Evolutionary conservation across 106 monocot species (phyloP), one percentile per base, ranked within the genome.

Genomic region (Dendrobium officinale): DNA sequence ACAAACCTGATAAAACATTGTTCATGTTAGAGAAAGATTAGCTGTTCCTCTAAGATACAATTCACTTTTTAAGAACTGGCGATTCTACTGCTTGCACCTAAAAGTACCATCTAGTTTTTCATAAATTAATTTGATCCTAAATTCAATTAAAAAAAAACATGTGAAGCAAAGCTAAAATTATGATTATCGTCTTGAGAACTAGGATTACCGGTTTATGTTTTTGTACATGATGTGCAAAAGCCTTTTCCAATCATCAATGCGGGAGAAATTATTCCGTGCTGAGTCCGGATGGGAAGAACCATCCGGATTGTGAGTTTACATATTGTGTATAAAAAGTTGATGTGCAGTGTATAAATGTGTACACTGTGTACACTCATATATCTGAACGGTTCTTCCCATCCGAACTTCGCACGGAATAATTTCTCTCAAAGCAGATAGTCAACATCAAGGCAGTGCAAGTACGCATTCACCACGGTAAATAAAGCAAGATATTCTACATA

Each of bases 1-100:
- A 75, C 99, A 99, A 72, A 83, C 89, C 95, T 95, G 24, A 67
- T 11, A 44, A 76, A 49, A 49, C 10, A 74, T 42, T 42, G 29
- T 16, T 37, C 37, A 72, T 40, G 10, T 37, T 44, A 44, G 43
- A 74, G 43, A 44, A 74, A 19, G 42, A 74, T 43, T 20, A 74
- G 42, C 19, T 43, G 7, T 74, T 29, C 72, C 29, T 40, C 33
- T 16, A 37, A 9, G 29, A 37, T 37, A 29, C 17, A 37, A 40
- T 40, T 41, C 13, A 40, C 29, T 72, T 40, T 40, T 72, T 15
- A 40, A 29, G 17, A 72, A 72, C 15, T 40, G 16, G 16, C 15
- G 13, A 29, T 37, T 33, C 72, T 40, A 66, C 6, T 66, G 22
- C 6, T 66, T 26, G 64, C 64, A 66, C 1, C 22, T 24, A 66